A percentile compares a stretch with the other conserved stretches of the same genome.
phyloP scores from a whole-genome alignment of 805 yeast species.

The Saccharomycopsis oosterbeekiorum region DNA sequence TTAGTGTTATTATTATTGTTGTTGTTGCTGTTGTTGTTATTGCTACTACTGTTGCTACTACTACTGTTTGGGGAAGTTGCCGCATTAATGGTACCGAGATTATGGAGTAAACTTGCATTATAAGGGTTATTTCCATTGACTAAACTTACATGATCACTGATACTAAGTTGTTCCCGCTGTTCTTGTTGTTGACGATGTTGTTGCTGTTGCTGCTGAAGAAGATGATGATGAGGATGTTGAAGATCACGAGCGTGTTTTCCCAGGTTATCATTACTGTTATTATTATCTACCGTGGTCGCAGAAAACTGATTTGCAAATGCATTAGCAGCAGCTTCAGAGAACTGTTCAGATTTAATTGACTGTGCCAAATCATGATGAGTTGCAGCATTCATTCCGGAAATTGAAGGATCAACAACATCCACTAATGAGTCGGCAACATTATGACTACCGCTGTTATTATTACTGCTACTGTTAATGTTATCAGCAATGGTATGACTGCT shows the following conservation, averaged over 20 bases:
- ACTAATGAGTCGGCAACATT: neutral
- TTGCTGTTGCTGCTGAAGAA: neutral
- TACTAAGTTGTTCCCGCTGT: neutral
- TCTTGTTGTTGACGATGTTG: neutral
- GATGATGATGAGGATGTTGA: neutral
- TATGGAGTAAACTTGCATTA: neutral
- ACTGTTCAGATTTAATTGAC: neutral
- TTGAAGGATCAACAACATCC: neutral
- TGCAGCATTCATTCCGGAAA: neutral
- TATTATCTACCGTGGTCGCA: neutral
- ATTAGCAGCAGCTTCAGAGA: constrained; percentile 1
- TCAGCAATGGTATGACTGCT: neutral
- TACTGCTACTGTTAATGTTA: neutral
- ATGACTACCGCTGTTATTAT: neutral
- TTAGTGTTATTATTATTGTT: too few species aligned
- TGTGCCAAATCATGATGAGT: neutral
- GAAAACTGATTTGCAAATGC: neutral
- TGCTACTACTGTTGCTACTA: neutral
- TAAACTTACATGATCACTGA: neutral
- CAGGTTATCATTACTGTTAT: too few species aligned
- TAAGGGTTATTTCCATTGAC: neutral
- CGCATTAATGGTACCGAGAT: neutral
- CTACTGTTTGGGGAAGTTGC: neutral
- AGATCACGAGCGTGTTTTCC: neutral
- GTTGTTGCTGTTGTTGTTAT: neutral